These are phyloP conservation scores for Metschnikowia similis DNA, from an alignment of 805 yeast genomes.

Conservation along the genomic window DNA sequence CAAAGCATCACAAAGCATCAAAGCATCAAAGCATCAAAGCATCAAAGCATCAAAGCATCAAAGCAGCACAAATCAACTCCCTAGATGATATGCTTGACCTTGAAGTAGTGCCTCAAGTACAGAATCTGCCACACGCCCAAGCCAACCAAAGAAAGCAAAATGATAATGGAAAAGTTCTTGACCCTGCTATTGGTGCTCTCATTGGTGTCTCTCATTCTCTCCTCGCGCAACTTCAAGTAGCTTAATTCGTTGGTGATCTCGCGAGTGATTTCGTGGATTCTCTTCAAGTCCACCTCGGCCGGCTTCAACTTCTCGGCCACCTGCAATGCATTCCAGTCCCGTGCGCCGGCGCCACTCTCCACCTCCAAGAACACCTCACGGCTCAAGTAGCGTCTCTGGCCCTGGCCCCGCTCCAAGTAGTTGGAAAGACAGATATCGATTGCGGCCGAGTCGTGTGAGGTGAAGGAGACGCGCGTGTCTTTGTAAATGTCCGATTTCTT, in stretches of 20 bases:
- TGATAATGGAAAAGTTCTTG: constrained; percentile 72
- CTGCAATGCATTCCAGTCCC: constrained; percentile 96
- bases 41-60: no score
- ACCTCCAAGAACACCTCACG: constrained; percentile 87
- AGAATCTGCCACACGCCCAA: constrained; percentile 91
- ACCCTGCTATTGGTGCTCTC: constrained; percentile 94
- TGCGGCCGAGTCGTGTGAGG: constrained; percentile 75
- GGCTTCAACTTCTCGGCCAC: constrained; percentile 92
- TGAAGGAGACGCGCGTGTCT: constrained; percentile 70
- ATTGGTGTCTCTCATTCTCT: constrained; percentile 90
- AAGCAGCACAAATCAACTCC: no score
- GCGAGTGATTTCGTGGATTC: constrained; percentile 77
- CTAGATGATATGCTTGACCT: constrained; percentile 71
- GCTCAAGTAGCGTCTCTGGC: constrained; percentile 37
- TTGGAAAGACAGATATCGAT: constrained; percentile 92
- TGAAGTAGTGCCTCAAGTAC: constrained; percentile 90
- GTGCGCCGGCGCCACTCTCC: constrained; percentile 93
- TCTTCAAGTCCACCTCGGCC: constrained; percentile 82
- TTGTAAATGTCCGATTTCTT: constrained; percentile 77
- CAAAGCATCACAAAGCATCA: no score
- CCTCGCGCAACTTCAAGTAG: constrained; percentile 84
- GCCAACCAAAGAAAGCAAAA: constrained; percentile 63
- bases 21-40: no score
- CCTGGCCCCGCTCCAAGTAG: constrained; percentile 24
- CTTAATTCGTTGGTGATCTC: constrained; percentile 78